Conservation (phyloP, 2,329 filamentous ascomycete genomes). For the Endoconidiophora polonica region DNA sequence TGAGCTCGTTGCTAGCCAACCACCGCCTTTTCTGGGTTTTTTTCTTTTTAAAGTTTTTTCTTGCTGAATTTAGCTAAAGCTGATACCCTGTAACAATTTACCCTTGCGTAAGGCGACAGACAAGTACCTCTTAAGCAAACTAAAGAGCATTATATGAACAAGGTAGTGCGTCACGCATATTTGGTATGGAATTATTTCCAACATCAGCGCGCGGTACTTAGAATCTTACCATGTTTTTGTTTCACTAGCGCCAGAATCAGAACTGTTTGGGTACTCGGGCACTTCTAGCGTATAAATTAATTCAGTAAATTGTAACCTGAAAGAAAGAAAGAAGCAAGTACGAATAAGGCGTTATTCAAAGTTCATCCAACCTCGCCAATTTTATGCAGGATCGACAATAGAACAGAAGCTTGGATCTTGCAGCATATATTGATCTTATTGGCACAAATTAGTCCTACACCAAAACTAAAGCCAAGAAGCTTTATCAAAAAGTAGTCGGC, state of each 20-base stretch:
- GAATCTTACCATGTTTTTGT: background rate
- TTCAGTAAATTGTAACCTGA: too few relatives aligned
- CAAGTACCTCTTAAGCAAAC: slow-evolving; percentile 2
- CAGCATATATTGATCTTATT: too few relatives aligned
- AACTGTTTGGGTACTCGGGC: background rate
- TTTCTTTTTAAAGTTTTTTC: background rate
- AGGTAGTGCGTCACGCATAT: too few relatives aligned
- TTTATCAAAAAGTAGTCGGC: too few relatives aligned
- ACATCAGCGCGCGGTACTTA: too few relatives aligned
- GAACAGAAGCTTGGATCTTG: too few relatives aligned
- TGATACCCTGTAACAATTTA: background rate
- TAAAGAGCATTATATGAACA: background rate
- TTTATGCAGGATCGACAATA: background rate
- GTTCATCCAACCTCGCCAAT: background rate
- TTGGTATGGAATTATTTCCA: too few relatives aligned
- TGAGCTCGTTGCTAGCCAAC: slow-evolving; percentile 3
- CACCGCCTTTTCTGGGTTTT: background rate
- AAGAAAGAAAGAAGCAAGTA: too few relatives aligned
- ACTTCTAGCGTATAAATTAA: background rate
- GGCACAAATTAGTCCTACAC: too few relatives aligned
- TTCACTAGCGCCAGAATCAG: background rate
- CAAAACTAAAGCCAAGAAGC: too few relatives aligned
- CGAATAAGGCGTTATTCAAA: too few relatives aligned
- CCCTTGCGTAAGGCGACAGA: background rate
- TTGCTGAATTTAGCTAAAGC: background rate